phyloP scores from a whole-genome alignment of 2,329 filamentous ascomycete species.

The Zymoseptoria crescenta region DNA sequence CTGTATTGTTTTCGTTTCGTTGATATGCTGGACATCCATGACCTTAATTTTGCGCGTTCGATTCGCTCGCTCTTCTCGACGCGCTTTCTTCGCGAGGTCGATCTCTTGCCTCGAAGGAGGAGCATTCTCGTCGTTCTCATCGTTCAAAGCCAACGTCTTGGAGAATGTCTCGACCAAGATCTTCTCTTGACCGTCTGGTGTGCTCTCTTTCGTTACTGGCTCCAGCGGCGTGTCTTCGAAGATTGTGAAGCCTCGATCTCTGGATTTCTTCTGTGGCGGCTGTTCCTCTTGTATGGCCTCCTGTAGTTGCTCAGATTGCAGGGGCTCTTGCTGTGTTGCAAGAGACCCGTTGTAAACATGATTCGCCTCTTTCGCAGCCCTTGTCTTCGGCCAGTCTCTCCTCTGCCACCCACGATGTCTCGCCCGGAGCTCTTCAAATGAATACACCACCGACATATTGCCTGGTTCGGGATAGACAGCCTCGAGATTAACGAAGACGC shows the following conservation, averaged over 20 bases:
- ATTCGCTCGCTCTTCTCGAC: conserved; percentile 43
- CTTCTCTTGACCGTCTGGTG: conserved; percentile 13
- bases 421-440: conserved; percentile 88
- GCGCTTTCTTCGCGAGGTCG: conserved; percentile 41
- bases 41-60: conserved; percentile 57
- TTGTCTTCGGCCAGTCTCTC: conserved; percentile 41
- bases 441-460: conserved; percentile 62
- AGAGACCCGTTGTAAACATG: conserved; percentile 11
- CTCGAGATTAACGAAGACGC: conserved; percentile 79
- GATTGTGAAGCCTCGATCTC: conserved; percentile 28
- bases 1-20: conserved; percentile 88
- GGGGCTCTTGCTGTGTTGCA: not conserved
- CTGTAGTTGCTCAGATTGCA: not conserved
- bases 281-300: not conserved
- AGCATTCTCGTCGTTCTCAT: conserved; percentile 43
- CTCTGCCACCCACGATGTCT: conserved; percentile 60
- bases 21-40: conserved; percentile 64
- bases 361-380: conserved; percentile 15
- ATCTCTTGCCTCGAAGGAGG: conserved; percentile 29
- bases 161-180: conserved; percentile 21
- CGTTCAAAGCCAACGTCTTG: conserved; percentile 29
- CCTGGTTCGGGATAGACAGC: conserved; percentile 73
- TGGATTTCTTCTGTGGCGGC: conserved; percentile 15
- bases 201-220: conserved; percentile 1
- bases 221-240: conserved; percentile 25